Evolutionary conservation across 1,284 basidiomycete species (phyloP), one percentile per base, ranked within the genome.

Genomic region (Trametes polyzona): DNA sequence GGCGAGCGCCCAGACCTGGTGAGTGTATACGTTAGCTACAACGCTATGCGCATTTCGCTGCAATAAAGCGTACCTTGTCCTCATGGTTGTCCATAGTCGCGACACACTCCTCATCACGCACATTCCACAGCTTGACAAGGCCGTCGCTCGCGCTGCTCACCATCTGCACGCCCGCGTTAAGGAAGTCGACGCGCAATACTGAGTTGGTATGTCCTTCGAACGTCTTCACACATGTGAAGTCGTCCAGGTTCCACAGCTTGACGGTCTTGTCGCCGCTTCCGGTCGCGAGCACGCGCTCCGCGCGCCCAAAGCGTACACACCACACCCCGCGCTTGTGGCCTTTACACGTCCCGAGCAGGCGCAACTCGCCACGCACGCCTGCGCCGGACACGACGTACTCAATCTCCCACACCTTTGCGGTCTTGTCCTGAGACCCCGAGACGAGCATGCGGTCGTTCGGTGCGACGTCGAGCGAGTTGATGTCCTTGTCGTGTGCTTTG

Each of bases 261-360:
- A 98, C 83, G 0, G 94, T 95, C 73, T 93, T 92, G 76, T 99
- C 97, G 2, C 96, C 95, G 47, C 95, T 96, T 4, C 92, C 95
- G 5, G 94, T 97, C 39, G 94, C 95, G 50, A 99, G 76, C 6
- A 95, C 85, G 52, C 90, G 83, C 67, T 98, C 95, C 5, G 84
- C 82, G 43, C 82, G 83, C 47, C 92, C 90, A 69, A 99, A 99
- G 52, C 84, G 87, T 53, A 96, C 95, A 52, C 84, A 85, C 97
- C 97, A 99, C 7, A 99, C 92, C 1, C 97, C 97, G 55, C 97
- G 83, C 72, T 96, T 95, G 76, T 99, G 97, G 0, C 96, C 97
- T 72, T 92, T 95, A 74, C 95, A 95, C 7, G 90, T 92, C 7
- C 95, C 96, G 1, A 95, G 65, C n/a, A 90, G 78, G 61, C 83